Evolutionary conservation across 2,329 filamentous ascomycete genomes (phyloP).

Genomic region (Cercospora sp.): DNA sequence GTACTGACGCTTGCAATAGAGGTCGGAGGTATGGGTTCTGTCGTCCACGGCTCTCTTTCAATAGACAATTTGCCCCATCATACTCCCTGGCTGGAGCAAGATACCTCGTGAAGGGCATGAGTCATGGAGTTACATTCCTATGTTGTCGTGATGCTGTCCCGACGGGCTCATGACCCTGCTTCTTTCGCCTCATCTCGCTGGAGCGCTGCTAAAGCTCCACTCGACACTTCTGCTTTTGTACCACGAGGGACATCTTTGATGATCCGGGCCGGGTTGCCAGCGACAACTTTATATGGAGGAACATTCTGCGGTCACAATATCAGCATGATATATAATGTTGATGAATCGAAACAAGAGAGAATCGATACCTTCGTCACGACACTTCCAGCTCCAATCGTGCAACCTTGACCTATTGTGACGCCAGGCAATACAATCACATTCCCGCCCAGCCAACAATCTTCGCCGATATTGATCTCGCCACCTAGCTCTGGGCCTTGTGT

Average conservation of each 20-base stretch:
- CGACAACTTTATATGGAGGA: slow-evolving; percentile 62
- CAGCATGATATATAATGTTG: neutral
- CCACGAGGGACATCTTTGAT: slow-evolving; percentile 42
- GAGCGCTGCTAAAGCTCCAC: slow-evolving; percentile 30
- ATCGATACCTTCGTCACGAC: slow-evolving; percentile 70
- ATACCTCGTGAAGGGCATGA: neutral
- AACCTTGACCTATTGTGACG: slow-evolving; percentile 73
- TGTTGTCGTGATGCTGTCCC: neutral
- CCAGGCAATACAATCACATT: slow-evolving; percentile 71
- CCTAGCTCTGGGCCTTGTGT: slow-evolving; percentile 73
- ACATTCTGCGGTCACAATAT: slow-evolving; percentile 50
- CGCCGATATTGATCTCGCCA: slow-evolving; percentile 70
- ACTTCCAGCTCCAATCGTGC: slow-evolving; percentile 74
- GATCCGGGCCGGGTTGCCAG: slow-evolving; percentile 66
- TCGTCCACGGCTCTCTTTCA: neutral
- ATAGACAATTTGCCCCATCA: neutral
- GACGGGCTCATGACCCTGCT: neutral
- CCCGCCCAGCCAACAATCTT: slow-evolving; percentile 80
- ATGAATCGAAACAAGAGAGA: neutral
- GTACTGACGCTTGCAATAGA: neutral
- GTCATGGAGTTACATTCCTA: neutral
- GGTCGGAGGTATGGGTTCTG: neutral
- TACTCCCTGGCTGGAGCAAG: neutral
- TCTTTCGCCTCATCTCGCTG: neutral
- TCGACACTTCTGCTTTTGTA: slow-evolving; percentile 33